Percentiles rank a stretch among this genome's conserved stretches.
phyloP scores from a whole-genome alignment of 164 flowering plant genomes.

The Kingdonia uniflora region DNA sequence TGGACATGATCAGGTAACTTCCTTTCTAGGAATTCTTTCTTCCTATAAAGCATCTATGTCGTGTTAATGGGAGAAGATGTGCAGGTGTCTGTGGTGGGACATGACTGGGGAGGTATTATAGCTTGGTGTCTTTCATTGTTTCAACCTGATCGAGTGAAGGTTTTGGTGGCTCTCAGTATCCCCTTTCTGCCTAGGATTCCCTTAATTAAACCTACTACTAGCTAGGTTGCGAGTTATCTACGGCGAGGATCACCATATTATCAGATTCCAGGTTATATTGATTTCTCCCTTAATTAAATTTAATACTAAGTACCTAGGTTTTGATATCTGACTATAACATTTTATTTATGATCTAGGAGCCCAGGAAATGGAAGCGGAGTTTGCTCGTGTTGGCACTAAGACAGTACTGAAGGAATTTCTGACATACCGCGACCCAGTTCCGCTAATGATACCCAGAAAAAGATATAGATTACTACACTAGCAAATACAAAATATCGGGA shows the following conservation, averaged over 20 bases:
- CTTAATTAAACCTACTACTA: conserved; percentile 19
- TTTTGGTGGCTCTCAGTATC: conserved; percentile 47
- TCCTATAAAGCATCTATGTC: too few relatives aligned
- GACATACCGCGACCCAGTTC: conserved; percentile 27
- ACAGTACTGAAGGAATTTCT: conserved; percentile 25
- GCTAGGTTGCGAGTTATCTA: conserved; percentile 19
- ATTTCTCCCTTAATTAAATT: neutral
- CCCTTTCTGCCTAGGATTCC: conserved; percentile 33
- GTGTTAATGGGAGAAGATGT: neutral
- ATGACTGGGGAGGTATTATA: conserved; percentile 56
- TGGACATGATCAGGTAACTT: neutral
- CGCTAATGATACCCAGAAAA: conserved; percentile 37
- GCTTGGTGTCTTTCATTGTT: conserved; percentile 54
- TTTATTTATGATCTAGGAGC: neutral
- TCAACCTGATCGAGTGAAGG: conserved; percentile 49
- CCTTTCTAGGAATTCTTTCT: too few relatives aligned
- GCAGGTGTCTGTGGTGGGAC: conserved; percentile 46
- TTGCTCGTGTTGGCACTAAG: conserved; percentile 4
- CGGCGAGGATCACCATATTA: conserved; percentile 52
- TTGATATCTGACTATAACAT: neutral
- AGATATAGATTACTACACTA: conserved; percentile 42
- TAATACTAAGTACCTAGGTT: too few relatives aligned
- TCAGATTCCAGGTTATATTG: conserved; percentile 51
- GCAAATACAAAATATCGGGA: conserved; percentile 41
- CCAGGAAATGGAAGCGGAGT: conserved; percentile 6